phyloP scores from a whole-genome alignment of 2,329 filamentous ascomycete genomes.

The Claviceps arundinis region DNA sequence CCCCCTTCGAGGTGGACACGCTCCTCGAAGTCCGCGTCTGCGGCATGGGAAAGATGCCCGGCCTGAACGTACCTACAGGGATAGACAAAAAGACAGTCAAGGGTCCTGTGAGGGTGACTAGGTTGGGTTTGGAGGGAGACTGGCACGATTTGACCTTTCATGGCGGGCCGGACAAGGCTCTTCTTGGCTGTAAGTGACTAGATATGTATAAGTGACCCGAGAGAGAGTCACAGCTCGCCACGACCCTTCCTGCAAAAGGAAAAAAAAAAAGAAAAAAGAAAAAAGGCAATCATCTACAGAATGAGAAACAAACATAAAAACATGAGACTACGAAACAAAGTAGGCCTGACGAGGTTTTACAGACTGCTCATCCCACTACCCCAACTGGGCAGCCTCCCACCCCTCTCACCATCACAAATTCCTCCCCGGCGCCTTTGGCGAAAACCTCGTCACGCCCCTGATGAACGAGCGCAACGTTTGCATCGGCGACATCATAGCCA shows the following conservation, averaged over 20 bases:
- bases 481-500: slow-evolving; percentile 46
- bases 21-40: slow-evolving; percentile 45
- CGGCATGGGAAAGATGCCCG: slow-evolving; percentile 40
- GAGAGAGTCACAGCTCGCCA: too few relatives aligned
- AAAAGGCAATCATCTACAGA: too few relatives aligned
- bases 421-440: slow-evolving; percentile 46
- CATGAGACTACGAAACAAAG: too few relatives aligned
- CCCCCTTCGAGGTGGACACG: slow-evolving; percentile 32
- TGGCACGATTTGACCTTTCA: slow-evolving; percentile 51
- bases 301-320: too few relatives aligned
- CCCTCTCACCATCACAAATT: slow-evolving; percentile 39
- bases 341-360: too few relatives aligned
- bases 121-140: slow-evolving; percentile 41
- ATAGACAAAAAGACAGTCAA: slow-evolving; percentile 39
- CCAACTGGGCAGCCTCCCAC: slow-evolving; percentile 37
- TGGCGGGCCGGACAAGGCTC: slow-evolving; percentile 49
- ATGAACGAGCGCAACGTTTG: slow-evolving; percentile 54
- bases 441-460: slow-evolving; percentile 44
- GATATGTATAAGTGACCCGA: not conserved
- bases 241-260: too few relatives aligned
- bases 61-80: slow-evolving; percentile 37
- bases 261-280: too few relatives aligned
- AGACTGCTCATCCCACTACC: slow-evolving; percentile 48
- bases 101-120: slow-evolving; percentile 31
- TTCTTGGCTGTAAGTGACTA: slow-evolving; percentile 37